Percentiles rank a stretch among this genome's conserved stretches.
Evolutionary conservation across 1,284 basidiomycete species (phyloP).

Genomic region (Leccinum holopus): DNA sequence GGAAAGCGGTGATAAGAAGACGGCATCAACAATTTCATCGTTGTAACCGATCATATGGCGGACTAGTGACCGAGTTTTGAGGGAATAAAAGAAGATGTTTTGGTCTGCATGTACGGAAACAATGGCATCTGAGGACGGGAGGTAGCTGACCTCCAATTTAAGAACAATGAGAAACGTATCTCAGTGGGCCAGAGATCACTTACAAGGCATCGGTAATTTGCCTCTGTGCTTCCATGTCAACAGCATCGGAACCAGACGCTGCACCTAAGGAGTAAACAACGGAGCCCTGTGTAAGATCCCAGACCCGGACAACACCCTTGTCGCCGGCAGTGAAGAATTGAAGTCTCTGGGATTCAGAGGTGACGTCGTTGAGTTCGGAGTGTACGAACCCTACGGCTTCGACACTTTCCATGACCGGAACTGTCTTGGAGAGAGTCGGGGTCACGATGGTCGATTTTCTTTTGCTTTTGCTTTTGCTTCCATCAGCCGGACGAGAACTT

Average conservation of each 20-base stretch:
- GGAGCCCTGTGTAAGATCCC: conserved; percentile 73
- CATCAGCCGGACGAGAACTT: conserved; percentile 17
- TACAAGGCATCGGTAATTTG: conserved; percentile 74
- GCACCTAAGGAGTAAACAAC: conserved; percentile 64
- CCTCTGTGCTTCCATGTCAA: conserved; percentile 73
- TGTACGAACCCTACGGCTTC: conserved; percentile 79
- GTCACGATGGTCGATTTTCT: conserved; percentile 44
- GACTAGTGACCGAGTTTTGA: conserved; percentile 59
- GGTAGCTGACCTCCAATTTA: conserved; percentile 58
- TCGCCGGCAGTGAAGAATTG: conserved; percentile 88
- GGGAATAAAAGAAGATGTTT: conserved; percentile 88
- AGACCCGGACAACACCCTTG: conserved; percentile 79
- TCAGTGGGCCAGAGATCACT: conserved; percentile 34
- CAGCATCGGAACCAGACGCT: conserved; percentile 42
- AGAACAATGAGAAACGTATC: conserved; percentile 22
- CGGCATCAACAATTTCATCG: conserved; percentile 93
- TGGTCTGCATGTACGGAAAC: conserved; percentile 96
- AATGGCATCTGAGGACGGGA: conserved; percentile 62
- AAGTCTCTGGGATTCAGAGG: conserved; percentile 45
- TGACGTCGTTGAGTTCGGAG: conserved; percentile 48
- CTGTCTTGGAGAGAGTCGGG: conserved; percentile 75
- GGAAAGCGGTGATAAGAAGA: conserved; percentile 62
- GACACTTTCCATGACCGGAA: conserved; percentile 84
- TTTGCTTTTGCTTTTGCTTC: conserved; percentile 46
- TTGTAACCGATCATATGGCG: conserved; percentile 97